Base-by-base conservation (phyloP, 139 green algal genomes). In the Marvania coccoides region DNA sequence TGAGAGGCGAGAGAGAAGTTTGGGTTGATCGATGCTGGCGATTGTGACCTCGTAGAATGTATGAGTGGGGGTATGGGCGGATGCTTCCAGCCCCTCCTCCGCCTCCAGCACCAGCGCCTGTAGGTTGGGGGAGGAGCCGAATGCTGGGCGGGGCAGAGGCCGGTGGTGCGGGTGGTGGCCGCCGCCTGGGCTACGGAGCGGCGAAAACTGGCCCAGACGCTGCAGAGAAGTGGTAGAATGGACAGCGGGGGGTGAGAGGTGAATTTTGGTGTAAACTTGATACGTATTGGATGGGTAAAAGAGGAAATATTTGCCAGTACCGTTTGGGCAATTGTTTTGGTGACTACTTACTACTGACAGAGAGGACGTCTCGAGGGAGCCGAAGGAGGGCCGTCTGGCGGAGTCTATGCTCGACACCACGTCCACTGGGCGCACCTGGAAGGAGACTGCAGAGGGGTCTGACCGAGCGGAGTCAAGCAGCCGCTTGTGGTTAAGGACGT, bases 31-130 rank as follows among this genome's bases (percentile, higher is more conserved):
- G 46, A 85, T 77, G n/a, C 83, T 89, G 3, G 86, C 86, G 23
- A 97, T 83, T 14, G 90, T 96, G 31, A 97, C 87, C 62, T 97
- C 91, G 59, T 91, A 95, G 56, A 95, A 95, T 5, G 77, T 77
- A 40, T 61, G 63, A 19, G 75, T 72, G 23, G 65, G 59, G 3
- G 53, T 30, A 15, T 6, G 56, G 3, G 53, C 23, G 12, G 67
- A 56, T 29, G 68, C 38, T 9, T 81, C 74, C 24, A 61, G 15
- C 4, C 62, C 61, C 47, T 90, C 83, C 26, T 82, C 81, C 35
- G 76, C 79, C 62, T 94, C 84, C 19, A 91, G 65, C 12, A 86
- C 76, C 37, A 93, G 59, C 15, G 84, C 87, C 79, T 94, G 85
- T 31, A 95, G 53, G 65, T 94, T 96, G 5, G 90, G 89, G 2